phyloP scores from a whole-genome alignment of 345 rosid species.

The Raphanus sativus region DNA sequence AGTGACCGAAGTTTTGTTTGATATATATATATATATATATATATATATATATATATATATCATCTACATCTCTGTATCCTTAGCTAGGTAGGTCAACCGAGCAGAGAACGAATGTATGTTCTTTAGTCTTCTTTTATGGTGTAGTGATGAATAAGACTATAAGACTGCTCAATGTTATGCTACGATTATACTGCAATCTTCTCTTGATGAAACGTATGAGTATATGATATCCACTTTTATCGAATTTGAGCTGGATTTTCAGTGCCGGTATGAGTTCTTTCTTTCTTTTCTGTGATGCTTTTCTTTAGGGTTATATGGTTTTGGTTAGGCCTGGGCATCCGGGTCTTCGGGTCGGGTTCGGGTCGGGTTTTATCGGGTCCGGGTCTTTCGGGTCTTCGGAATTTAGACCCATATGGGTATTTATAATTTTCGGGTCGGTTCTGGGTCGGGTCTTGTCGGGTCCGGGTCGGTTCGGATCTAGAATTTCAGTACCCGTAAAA shows the following conservation, averaged over 20 bases:
- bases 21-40: not conserved
- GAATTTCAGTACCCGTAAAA: too few relatives aligned
- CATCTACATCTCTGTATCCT: not conserved
- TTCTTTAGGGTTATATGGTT: not conserved
- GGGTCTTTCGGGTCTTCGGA: too few relatives aligned
- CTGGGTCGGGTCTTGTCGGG: too few relatives aligned
- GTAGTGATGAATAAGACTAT: not conserved
- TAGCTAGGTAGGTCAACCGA: not conserved
- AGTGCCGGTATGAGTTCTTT: not conserved
- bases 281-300: not conserved
- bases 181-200: not conserved
- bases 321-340: too few relatives aligned
- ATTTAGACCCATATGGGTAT: too few relatives aligned
- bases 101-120: not conserved
- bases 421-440: too few relatives aligned
- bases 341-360: too few relatives aligned
- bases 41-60: not conserved
- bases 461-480: too few relatives aligned
- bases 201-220: not conserved
- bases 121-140: not conserved
- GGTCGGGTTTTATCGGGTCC: too few relatives aligned
- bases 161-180: conserved; percentile 2
- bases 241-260: not conserved
- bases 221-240: not conserved
- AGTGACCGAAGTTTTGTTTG: not conserved